A percentile compares a stretch with the other conserved stretches of the same genome.
Evolutionary conservation across 1,284 basidiomycete species (phyloP).

Genomic region (Cutaneotrichosporon arboriforme): DNA sequence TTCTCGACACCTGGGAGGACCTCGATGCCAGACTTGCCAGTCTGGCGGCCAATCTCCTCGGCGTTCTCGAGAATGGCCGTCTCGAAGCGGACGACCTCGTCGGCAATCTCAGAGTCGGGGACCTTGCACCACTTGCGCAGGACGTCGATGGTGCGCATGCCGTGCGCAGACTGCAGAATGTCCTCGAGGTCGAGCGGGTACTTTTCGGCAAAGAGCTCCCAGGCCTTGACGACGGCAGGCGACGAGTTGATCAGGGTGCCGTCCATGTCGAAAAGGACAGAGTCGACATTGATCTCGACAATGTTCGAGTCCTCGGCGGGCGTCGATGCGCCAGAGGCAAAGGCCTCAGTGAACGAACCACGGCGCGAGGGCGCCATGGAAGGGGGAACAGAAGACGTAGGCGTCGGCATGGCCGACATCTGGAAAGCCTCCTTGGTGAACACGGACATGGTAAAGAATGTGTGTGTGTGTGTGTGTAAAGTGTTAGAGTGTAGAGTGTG

Average conservation of each 20-base stretch:
- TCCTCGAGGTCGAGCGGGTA: constrained; percentile 46
- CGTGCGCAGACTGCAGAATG: constrained; percentile 44
- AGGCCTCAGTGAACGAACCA: constrained; percentile 27
- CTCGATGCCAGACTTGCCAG: constrained; percentile 44
- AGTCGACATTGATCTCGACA: constrained; percentile 48
- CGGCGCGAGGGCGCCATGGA: constrained; percentile 34
- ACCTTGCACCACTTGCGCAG: constrained; percentile 47
- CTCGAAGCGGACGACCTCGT: constrained; percentile 47
- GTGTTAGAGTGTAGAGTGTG: neutral
- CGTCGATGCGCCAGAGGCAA: constrained; percentile 58
- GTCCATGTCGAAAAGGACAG: constrained; percentile 48
- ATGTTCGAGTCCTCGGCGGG: constrained; percentile 62
- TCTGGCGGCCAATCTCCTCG: constrained; percentile 33
- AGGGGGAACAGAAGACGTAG: constrained; percentile 26
- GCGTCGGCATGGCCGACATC: constrained; percentile 44
- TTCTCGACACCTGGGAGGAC: constrained; percentile 45
- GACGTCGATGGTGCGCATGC: constrained; percentile 46
- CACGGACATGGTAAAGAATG: constrained; percentile 45
- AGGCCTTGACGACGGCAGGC: constrained; percentile 47
- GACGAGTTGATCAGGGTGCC: constrained; percentile 46
- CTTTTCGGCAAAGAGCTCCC: constrained; percentile 42
- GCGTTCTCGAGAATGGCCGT: constrained; percentile 45
- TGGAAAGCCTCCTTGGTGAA: constrained; percentile 49
- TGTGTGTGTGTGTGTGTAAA: constrained; percentile 19
- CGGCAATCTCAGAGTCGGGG: constrained; percentile 39